Conservation (phyloP, 768 basidiomycete species). For the Omphalotus guepiniiformis region DNA sequence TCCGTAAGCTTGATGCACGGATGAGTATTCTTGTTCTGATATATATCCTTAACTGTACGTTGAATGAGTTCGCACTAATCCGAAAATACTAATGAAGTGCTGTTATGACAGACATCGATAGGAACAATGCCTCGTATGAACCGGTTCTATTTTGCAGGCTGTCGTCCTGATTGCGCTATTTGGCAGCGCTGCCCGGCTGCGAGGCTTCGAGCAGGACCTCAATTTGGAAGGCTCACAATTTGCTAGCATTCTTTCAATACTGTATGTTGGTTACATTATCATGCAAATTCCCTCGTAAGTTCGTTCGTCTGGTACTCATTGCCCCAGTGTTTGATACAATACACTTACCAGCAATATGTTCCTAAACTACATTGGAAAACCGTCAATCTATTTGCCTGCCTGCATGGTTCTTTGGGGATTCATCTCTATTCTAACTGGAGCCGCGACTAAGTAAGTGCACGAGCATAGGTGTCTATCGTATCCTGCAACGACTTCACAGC, state of each 20-base stretch:
- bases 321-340: neutral
- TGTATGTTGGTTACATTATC: constrained; percentile 71
- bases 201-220: constrained; percentile 69
- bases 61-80: constrained; percentile 37
- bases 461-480: neutral
- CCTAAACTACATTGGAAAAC: constrained; percentile 61
- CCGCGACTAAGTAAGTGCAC: constrained; percentile 1
- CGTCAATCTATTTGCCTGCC: constrained; percentile 61
- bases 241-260: constrained; percentile 59
- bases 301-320: neutral
- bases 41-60: constrained; percentile 43
- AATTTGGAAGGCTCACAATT: constrained; percentile 60
- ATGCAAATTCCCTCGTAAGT: constrained; percentile 79
- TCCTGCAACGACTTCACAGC: constrained; percentile 25
- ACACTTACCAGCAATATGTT: constrained; percentile 61
- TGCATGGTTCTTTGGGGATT: constrained; percentile 53
- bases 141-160: neutral
- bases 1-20: constrained; percentile 46
- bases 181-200: constrained; percentile 62
- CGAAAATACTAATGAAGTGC: neutral
- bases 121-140: constrained; percentile 64
- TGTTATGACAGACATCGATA: constrained; percentile 51
- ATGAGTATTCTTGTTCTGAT: constrained; percentile 47
- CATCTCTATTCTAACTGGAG: constrained; percentile 7
- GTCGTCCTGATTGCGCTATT: neutral